Base-by-base conservation (phyloP, 352 stramenopile species). In the Pythium coloratum region DNA sequence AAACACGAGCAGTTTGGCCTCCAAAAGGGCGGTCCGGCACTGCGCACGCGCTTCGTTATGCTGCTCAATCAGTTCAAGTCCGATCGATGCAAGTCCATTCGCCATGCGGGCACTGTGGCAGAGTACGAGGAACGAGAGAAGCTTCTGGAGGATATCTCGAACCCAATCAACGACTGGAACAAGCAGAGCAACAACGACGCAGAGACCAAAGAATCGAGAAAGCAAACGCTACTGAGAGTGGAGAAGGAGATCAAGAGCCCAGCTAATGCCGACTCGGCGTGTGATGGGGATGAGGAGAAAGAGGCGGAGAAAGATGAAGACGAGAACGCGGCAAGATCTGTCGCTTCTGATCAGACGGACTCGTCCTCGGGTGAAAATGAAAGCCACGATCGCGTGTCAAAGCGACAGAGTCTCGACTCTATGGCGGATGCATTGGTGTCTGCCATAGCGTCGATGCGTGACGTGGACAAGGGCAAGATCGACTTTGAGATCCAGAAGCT, bases 131-230 rank as follows among this genome's bases (percentile, higher is more conserved):
- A 63, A 40, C 20, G 56, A 8, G 38, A 63, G 56, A 42, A 13
- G 14, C 28, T 63, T 2, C 30, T 54, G 20, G 3, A 63, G 10
- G 6, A 63, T 3, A 63, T 63, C 30, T 14, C 49, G 2, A 24
- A 9, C 26, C 42, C 54, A 42, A 63, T 63, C 18, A 28, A 54
- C 28, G 56, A 63, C 18, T 63, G 38, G 56, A 40, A 46, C 38
- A 36, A 63, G 55, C 56, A 6, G 18, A 9, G 10, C 56, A 26
- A 12, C 59, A 32, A 42, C 14, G 30, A 28, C 2, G 6, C 10
- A 28, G 40, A 49, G 40, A 9, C 18, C 13, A 49, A 3, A 0
- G 40, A 49, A 24, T 4, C 40, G 24, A 7, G 36, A 3, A 12
- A 38, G 33, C 6, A 38, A 38, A 10, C 33, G 33, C 33, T 12